Evolutionary conservation across 2,329 filamentous ascomycete genomes (phyloP).

Genomic region (Ophiobolus disseminans): DNA sequence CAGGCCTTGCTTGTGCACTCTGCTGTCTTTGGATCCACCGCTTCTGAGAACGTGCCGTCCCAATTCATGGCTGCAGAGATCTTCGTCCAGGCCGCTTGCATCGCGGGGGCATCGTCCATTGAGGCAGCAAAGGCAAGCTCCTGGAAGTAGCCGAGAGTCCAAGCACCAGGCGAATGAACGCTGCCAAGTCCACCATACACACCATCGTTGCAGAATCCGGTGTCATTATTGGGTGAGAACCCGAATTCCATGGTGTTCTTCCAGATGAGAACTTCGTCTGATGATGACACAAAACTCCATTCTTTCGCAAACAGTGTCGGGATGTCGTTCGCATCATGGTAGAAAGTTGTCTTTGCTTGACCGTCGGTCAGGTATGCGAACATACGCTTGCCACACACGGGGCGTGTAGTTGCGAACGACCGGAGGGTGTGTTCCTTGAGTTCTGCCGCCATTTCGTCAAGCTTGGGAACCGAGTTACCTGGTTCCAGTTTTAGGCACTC

Average conservation of each 20-base stretch:
- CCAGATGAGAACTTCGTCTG: conserved; percentile 5
- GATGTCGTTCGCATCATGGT: conserved; percentile 17
- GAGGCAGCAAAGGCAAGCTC: conserved; percentile 12
- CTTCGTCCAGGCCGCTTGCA: conserved; percentile 12
- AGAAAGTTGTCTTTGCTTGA: conserved; percentile 5
- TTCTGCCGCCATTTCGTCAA: neutral
- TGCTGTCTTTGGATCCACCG: conserved; percentile 11
- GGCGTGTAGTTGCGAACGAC: conserved; percentile 5
- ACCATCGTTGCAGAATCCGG: conserved; percentile 5
- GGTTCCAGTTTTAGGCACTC: neutral
- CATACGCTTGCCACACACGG: neutral
- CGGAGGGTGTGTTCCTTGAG: neutral
- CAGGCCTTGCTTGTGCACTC: conserved; percentile 18
- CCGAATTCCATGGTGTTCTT: conserved; percentile 11
- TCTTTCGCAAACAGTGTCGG: conserved; percentile 10
- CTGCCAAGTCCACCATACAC: conserved; percentile 13
- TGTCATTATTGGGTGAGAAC: conserved; percentile 5
- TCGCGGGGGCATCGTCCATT: neutral
- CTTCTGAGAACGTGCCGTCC: conserved; percentile 20
- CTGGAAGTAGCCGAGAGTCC: conserved; percentile 18
- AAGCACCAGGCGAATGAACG: conserved; percentile 16
- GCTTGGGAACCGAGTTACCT: neutral
- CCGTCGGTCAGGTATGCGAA: conserved; percentile 16
- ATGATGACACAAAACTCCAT: conserved; percentile 8
- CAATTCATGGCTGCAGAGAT: conserved; percentile 16